These are phyloP conservation scores for Trametes villosa DNA, from an alignment of 768 basidiomycete species.

Conservation along the genomic window DNA sequence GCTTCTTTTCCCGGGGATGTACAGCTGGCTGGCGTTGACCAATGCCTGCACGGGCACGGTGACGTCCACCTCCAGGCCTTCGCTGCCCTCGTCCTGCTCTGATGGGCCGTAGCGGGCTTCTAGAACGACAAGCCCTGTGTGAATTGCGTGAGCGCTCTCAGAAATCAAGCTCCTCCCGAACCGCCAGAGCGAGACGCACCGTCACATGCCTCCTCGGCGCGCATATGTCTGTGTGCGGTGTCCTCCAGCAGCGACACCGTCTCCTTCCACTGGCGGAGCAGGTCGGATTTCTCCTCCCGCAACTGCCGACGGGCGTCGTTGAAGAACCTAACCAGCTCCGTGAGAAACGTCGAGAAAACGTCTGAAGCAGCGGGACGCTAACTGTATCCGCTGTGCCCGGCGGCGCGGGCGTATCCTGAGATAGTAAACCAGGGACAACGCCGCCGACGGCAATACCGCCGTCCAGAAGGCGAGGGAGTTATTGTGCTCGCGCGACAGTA, in stretches of 20 bases:
- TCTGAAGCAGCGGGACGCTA: constrained; percentile 32
- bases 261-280: constrained; percentile 65
- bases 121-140: constrained; percentile 72
- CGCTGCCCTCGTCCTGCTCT: constrained; percentile 51
- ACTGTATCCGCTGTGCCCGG: constrained; percentile 57
- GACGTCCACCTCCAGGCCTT: constrained; percentile 71
- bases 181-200: constrained; percentile 45
- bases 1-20: constrained; percentile 72
- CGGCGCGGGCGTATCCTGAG: constrained; percentile 60
- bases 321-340: constrained; percentile 55
- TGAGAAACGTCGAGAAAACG: constrained; percentile 17
- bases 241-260: constrained; percentile 67
- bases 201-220: constrained; percentile 65
- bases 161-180: constrained; percentile 18
- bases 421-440: constrained; percentile 56
- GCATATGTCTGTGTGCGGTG: constrained; percentile 63
- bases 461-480: constrained; percentile 53
- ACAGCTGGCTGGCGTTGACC: constrained; percentile 76
- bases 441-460: constrained; percentile 58
- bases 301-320: constrained; percentile 63
- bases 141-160: constrained; percentile 3
- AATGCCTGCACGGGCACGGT: constrained; percentile 82
- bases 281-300: constrained; percentile 65
- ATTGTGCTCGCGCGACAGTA: constrained; percentile 55
- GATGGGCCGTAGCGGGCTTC: constrained; percentile 74